Evolutionary conservation across 2,329 filamentous ascomycete species (phyloP).

Genomic region (Escovopsis sp.): DNA sequence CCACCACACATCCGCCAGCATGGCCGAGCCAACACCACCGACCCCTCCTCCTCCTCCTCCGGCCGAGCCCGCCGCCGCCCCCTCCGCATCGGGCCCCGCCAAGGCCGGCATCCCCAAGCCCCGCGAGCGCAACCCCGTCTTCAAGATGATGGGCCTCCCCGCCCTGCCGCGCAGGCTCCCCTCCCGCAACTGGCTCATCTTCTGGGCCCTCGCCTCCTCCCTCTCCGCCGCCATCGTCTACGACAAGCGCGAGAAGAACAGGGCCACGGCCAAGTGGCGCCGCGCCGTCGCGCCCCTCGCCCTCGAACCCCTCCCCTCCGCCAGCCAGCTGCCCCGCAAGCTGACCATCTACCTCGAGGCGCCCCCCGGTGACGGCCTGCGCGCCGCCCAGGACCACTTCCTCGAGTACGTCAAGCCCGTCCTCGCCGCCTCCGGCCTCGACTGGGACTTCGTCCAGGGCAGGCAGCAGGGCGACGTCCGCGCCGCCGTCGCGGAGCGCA

Average conservation of each 20-base stretch:
- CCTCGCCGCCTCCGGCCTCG: constrained; percentile 73
- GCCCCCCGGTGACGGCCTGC: constrained; percentile 74
- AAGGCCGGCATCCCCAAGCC: constrained; percentile 16
- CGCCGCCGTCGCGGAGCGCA: constrained; percentile 72
- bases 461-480: constrained; percentile 84
- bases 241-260: constrained; percentile 81
- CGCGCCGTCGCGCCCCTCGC: constrained; percentile 73
- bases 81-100: constrained; percentile 1
- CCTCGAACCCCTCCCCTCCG: constrained; percentile 51
- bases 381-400: constrained; percentile 84
- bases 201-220: constrained; percentile 63
- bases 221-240: constrained; percentile 75
- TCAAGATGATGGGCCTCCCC: constrained; percentile 72
- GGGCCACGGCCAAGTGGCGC: constrained; percentile 74
- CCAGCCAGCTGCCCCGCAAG: constrained; percentile 63
- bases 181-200: constrained; percentile 96
- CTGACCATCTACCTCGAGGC: constrained; percentile 76
- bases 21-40: constrained; percentile 6
- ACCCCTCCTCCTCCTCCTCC: no score
- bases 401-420: constrained; percentile 92
- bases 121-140: constrained; percentile 47
- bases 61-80: not conserved
- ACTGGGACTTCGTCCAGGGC: constrained; percentile 94
- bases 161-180: constrained; percentile 72
- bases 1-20: not conserved